Conservation (phyloP, 2,329 filamentous ascomycete species). For the Gaeumannomyces sp. region DNA sequence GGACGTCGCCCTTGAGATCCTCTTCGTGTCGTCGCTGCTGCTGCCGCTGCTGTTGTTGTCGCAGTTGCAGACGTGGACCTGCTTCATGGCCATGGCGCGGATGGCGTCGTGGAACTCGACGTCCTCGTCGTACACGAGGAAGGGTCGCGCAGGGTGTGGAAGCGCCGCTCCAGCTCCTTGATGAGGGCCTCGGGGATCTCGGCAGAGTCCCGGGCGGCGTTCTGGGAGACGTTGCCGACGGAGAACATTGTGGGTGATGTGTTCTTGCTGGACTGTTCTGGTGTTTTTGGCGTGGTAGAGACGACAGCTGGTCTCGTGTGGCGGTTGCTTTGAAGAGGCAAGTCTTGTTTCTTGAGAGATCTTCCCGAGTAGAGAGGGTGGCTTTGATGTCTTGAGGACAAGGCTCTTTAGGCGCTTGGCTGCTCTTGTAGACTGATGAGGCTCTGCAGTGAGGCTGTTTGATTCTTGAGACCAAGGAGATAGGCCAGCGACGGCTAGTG, state of each 20-base stretch:
- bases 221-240: conserved; percentile 7
- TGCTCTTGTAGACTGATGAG: neutral
- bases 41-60: neutral
- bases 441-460: neutral
- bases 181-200: conserved; percentile 7
- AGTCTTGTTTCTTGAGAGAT: neutral
- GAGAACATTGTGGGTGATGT: conserved; percentile 3
- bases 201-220: conserved; percentile 7
- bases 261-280: neutral
- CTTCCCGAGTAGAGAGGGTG: neutral
- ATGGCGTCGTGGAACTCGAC: conserved; percentile 12
- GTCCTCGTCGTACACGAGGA: conserved; percentile 9
- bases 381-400: neutral
- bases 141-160: conserved; percentile 6
- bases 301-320: too few relatives aligned
- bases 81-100: conserved; percentile 8
- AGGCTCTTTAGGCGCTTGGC: too few relatives aligned
- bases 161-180: conserved; percentile 8
- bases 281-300: neutral
- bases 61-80: neutral
- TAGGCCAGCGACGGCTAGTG: neutral
- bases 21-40: neutral
- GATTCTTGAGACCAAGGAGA: neutral
- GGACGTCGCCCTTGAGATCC: neutral
- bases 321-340: neutral